Percentiles rank a stretch among this genome's conserved stretches.
These are phyloP conservation scores for Verbena officinalis DNA, from an alignment of 257 asterid genomes.

Conservation along the genomic window DNA sequence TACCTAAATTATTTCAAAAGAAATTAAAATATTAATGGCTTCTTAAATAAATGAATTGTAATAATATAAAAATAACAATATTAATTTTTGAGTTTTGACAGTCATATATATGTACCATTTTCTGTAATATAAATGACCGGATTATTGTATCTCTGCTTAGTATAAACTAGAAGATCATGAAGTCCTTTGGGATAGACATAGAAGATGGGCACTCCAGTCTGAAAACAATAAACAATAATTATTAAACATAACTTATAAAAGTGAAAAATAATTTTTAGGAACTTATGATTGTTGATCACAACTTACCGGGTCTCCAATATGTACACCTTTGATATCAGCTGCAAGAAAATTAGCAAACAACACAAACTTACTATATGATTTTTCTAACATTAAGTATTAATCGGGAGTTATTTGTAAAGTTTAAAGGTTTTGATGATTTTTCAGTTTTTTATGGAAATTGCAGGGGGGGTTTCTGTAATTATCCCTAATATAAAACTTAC, in stretches of 20 bases:
- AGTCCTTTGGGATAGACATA: slow-evolving; percentile 51
- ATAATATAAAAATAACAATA: not conserved
- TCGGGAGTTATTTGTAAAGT: too few relatives aligned
- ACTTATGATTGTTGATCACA: too few relatives aligned
- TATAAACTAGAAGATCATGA: slow-evolving; percentile 39
- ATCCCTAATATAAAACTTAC: too few relatives aligned
- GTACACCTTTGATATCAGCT: slow-evolving; percentile 42
- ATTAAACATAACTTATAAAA: not conserved
- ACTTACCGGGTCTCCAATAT: slow-evolving; percentile 50
- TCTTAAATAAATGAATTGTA: too few relatives aligned
- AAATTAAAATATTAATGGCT: not conserved
- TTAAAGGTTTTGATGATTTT: too few relatives aligned
- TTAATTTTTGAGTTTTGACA: too few relatives aligned
- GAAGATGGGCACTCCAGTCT: slow-evolving; percentile 42
- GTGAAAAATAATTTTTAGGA: too few relatives aligned
- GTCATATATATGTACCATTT: slow-evolving; percentile 36
- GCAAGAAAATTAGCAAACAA: slow-evolving; percentile 11
- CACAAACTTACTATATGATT: too few relatives aligned
- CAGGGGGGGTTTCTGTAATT: too few relatives aligned
- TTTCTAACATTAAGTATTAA: too few relatives aligned
- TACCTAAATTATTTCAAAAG: slow-evolving; percentile 21
- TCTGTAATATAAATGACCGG: slow-evolving; percentile 48
- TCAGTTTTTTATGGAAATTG: too few relatives aligned
- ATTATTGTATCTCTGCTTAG: slow-evolving; percentile 44
- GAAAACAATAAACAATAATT: slow-evolving; percentile 5